Evolutionary conservation across 106 monocot genomes (phyloP).

Genomic region (Allium fistulosum): DNA sequence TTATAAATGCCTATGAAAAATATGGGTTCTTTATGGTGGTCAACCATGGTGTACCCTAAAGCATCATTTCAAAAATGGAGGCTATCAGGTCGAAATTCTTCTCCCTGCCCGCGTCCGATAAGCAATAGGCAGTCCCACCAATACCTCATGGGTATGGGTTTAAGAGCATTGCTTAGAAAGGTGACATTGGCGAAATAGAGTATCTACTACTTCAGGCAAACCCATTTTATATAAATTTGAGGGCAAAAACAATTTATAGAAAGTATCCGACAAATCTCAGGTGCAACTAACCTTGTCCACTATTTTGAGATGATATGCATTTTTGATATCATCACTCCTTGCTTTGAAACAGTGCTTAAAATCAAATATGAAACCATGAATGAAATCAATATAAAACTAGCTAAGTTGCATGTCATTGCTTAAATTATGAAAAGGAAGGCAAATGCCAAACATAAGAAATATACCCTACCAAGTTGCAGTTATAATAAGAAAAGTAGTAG

Average conservation of each 20-base stretch:
- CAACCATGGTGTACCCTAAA: constrained; percentile 46
- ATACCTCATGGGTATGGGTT: constrained; percentile 58
- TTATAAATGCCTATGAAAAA: constrained; percentile 42
- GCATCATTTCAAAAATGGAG: constrained; percentile 27
- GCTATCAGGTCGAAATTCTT: constrained; percentile 32
- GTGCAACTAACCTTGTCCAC: no score
- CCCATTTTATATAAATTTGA: constrained; percentile 23
- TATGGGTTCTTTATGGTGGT: constrained; percentile 65
- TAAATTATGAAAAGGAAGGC: no score
- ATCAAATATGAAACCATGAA: no score
- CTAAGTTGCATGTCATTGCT: no score
- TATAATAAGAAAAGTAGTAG: not conserved
- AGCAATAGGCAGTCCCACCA: constrained; percentile 44
- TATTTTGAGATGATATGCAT: no score
- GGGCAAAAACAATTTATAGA: constrained; percentile 23
- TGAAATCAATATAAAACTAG: no score
- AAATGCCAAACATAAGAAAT: no score
- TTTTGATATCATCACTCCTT: no score
- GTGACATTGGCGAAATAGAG: constrained; percentile 71
- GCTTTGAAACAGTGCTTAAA: no score
- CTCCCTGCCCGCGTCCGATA: constrained; percentile 30
- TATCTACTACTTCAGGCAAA: constrained; percentile 66
- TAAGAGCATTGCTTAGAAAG: constrained; percentile 45
- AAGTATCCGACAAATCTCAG: constrained; percentile 41
- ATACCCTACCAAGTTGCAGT: not conserved